Percentiles rank a stretch among this genome's conserved stretches.
Conservation (phyloP, 2,329 filamentous ascomycete genomes). For the Tolypocladium pustulatum region DNA sequence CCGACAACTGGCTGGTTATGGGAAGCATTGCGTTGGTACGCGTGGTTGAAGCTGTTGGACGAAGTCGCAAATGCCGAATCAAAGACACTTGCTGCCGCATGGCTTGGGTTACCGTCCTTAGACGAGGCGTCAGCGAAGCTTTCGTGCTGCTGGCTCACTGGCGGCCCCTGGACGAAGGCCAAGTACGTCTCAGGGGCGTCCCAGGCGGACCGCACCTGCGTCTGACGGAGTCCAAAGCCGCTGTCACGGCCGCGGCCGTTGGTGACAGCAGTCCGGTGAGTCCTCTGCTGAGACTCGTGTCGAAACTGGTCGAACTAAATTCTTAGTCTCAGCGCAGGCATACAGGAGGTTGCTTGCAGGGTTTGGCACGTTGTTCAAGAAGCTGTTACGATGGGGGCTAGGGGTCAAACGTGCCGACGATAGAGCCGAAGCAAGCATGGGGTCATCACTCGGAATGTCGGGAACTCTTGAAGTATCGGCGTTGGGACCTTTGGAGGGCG, state of each 20-base stretch:
- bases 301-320: not conserved
- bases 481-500: too few relatives aligned
- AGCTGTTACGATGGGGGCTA: not conserved
- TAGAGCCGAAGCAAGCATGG: not conserved
- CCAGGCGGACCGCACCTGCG: not conserved
- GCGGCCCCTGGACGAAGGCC: not conserved
- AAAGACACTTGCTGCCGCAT: not conserved
- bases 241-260: not conserved
- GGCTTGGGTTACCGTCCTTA: not conserved
- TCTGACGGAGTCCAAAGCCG: not conserved
- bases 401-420: conserved; percentile 1
- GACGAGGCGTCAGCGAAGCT: not conserved
- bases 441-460: too few relatives aligned
- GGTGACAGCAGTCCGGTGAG: not conserved
- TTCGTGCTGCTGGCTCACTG: not conserved
- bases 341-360: not conserved
- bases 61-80: not conserved
- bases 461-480: not conserved
- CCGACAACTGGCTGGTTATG: not conserved
- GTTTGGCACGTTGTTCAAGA: not conserved
- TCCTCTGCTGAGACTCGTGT: not conserved
- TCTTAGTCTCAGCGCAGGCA: not conserved
- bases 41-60: not conserved
- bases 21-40: not conserved
- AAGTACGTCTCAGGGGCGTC: not conserved